Conservation (phyloP, 2,329 filamentous ascomycete species). For the Curvularia spicifera region DNA sequence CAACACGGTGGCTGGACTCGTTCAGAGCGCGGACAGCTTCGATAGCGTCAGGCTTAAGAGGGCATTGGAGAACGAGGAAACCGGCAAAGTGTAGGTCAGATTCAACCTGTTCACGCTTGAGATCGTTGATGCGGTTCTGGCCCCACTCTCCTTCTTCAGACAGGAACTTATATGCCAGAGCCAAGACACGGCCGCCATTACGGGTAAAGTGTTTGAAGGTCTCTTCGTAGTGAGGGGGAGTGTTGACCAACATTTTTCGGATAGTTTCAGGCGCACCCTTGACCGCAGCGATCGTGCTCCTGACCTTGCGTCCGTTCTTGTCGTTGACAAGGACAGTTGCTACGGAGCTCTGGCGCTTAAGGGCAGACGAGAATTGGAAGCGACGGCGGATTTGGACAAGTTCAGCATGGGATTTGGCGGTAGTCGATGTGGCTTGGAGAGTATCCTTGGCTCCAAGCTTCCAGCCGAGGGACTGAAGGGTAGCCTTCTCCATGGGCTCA, state of each 20-base stretch:
- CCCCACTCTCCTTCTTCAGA: slow-evolving; percentile 81
- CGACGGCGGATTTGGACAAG: slow-evolving; percentile 93
- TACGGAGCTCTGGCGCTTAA: slow-evolving; percentile 95
- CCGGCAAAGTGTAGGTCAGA: slow-evolving; percentile 85
- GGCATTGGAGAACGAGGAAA: slow-evolving; percentile 93
- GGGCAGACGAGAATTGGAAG: slow-evolving; percentile 96
- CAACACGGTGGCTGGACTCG: slow-evolving; percentile 95
- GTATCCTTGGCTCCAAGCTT: slow-evolving; percentile 87
- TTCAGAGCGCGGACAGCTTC: slow-evolving; percentile 96
- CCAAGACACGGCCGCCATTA: slow-evolving; percentile 91
- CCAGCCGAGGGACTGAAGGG: slow-evolving; percentile 88
- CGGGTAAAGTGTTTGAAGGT: slow-evolving; percentile 98
- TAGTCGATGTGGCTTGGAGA: slow-evolving; percentile 71
- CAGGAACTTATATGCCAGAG: slow-evolving; percentile 92
- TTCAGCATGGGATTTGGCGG: slow-evolving; percentile 63
- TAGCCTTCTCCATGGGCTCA: slow-evolving; percentile 99
- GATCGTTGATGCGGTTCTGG: slow-evolving; percentile 84
- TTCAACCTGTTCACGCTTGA: slow-evolving; percentile 93
- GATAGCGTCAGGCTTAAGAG: slow-evolving; percentile 94
- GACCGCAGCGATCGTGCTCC: slow-evolving; percentile 89
- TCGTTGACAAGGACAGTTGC: slow-evolving; percentile 80
- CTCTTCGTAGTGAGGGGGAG: slow-evolving; percentile 91
- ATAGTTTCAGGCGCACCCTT: slow-evolving; percentile 99
- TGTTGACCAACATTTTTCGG: slow-evolving; percentile 83
- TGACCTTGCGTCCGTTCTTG: slow-evolving; percentile 73